These are phyloP conservation scores for Diaporthe ilicicola DNA, from an alignment of 2,329 filamentous ascomycete species.

Conservation along the genomic window DNA sequence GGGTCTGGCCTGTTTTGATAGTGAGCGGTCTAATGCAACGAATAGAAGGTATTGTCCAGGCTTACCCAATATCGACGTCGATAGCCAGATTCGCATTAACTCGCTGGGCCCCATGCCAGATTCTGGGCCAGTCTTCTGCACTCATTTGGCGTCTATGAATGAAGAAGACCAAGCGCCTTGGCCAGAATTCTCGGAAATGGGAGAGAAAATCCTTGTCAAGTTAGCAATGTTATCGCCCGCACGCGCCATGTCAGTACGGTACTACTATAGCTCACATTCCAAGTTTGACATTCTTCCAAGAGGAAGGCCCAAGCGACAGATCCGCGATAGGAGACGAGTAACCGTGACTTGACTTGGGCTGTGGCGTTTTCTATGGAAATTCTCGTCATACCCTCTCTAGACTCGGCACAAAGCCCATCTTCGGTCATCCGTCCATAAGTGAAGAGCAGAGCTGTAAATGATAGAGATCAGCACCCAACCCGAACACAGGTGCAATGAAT, in stretches of 20 bases:
- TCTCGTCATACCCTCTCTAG: not conserved
- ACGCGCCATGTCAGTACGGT: not conserved
- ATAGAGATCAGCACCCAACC: not conserved
- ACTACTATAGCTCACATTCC: not conserved
- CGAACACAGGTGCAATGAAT: not conserved
- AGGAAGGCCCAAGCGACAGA: not conserved
- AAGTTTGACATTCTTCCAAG: not conserved
- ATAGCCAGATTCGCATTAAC: not conserved
- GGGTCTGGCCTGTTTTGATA: not conserved
- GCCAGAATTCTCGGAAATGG: not conserved
- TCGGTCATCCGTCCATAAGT: slow-evolving; percentile 2
- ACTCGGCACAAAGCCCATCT: not conserved
- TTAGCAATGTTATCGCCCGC: not conserved
- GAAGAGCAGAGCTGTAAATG: not conserved
- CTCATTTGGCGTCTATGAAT: not conserved
- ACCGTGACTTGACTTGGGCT: not conserved
- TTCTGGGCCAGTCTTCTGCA: slow-evolving; percentile 1
- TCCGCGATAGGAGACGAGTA: not conserved
- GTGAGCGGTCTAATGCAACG: not conserved
- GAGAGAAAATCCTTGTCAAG: not conserved
- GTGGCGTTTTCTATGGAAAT: not conserved
- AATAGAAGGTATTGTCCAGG: not conserved
- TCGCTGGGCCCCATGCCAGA: not conserved
- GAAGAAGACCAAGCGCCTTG: not conserved
- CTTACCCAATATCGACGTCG: not conserved